These are phyloP conservation scores for Hypoxylon sp. DNA, from an alignment of 2,329 filamentous ascomycete genomes.

Conservation along the genomic window DNA sequence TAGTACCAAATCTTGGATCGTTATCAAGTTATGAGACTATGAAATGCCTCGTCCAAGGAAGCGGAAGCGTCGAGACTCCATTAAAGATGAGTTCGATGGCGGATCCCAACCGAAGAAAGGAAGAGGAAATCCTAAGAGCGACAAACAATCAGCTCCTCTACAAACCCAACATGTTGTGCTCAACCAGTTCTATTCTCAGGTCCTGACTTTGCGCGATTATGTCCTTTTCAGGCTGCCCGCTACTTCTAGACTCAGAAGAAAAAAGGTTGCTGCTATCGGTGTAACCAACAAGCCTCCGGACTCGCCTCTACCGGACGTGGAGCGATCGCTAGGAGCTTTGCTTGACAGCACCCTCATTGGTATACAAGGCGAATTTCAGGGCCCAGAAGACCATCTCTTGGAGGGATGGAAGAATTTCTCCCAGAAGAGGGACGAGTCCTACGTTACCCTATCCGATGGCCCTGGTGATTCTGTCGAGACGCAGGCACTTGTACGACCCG, in stretches of 20 bases:
- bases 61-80: slow-evolving; percentile 44
- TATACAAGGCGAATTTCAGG: slow-evolving; percentile 56
- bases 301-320: slow-evolving; percentile 51
- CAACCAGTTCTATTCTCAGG: slow-evolving; percentile 74
- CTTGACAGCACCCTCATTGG: slow-evolving; percentile 81
- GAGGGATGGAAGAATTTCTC: slow-evolving; percentile 73
- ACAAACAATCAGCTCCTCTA: slow-evolving; percentile 6
- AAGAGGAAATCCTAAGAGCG: slow-evolving; percentile 21
- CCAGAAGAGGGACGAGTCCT: slow-evolving; percentile 72
- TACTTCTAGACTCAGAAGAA: slow-evolving; percentile 74
- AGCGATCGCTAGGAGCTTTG: slow-evolving; percentile 66
- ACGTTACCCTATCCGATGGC: slow-evolving; percentile 66
- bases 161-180: slow-evolving; percentile 73
- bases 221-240: slow-evolving; percentile 75
- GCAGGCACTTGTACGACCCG: slow-evolving; percentile 73
- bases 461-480: slow-evolving; percentile 63
- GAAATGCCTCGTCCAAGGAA: slow-evolving; percentile 51
- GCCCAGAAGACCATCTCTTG: slow-evolving; percentile 60
- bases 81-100: slow-evolving; percentile 26
- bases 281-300: slow-evolving; percentile 41
- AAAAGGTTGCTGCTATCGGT: slow-evolving; percentile 67
- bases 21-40: slow-evolving; percentile 24
- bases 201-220: slow-evolving; percentile 79
- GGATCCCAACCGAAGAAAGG: slow-evolving; percentile 43
- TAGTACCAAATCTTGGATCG: not conserved